These are phyloP conservation scores for Arxiozyma bovina DNA, from an alignment of 1,139 yeast genomes.

Conservation along the genomic window DNA sequence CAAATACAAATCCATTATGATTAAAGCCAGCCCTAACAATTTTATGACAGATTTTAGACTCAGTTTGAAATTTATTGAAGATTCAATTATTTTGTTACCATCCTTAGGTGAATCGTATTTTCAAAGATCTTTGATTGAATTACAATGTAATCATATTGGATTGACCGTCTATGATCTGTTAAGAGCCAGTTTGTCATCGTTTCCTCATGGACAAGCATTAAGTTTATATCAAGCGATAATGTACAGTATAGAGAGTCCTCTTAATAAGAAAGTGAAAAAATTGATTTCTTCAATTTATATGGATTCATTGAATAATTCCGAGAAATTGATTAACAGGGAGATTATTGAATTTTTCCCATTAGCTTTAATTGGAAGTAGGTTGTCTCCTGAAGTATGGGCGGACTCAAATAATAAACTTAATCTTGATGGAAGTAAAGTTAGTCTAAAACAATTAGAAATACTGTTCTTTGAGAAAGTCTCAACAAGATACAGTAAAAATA, in stretches of 20 bases:
- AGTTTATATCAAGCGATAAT: slow-evolving; percentile 19
- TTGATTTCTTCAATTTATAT: slow-evolving; percentile 13
- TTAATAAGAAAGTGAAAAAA: slow-evolving; percentile 14
- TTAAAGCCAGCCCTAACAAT: slow-evolving; percentile 39
- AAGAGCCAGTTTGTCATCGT: slow-evolving; percentile 50
- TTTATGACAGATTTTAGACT: slow-evolving; percentile 34
- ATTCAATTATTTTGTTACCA: slow-evolving; percentile 50
- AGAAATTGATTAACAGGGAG: slow-evolving; percentile 26
- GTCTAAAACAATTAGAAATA: slow-evolving; percentile 15
- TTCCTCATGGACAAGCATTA: slow-evolving; percentile 32
- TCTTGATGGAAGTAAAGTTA: slow-evolving; percentile 12
- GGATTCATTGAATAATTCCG: slow-evolving; percentile 16
- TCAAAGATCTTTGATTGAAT: slow-evolving; percentile 53
- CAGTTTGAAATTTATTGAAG: slow-evolving; percentile 43
- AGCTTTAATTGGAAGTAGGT: slow-evolving; percentile 23
- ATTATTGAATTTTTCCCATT: slow-evolving; percentile 28
- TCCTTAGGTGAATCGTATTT: slow-evolving; percentile 56
- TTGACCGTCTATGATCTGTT: slow-evolving; percentile 44
- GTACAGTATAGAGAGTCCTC: slow-evolving; percentile 16
- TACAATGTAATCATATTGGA: slow-evolving; percentile 35
- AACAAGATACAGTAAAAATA: slow-evolving; percentile 23
- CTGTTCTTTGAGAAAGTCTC: slow-evolving; percentile 22
- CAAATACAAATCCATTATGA: slow-evolving; percentile 40
- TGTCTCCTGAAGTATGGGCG: slow-evolving; percentile 22
- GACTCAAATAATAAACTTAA: slow-evolving; percentile 10